Base-by-base conservation (phyloP, 2,329 filamentous ascomycete genomes). In the Huntiella omanensis region DNA sequence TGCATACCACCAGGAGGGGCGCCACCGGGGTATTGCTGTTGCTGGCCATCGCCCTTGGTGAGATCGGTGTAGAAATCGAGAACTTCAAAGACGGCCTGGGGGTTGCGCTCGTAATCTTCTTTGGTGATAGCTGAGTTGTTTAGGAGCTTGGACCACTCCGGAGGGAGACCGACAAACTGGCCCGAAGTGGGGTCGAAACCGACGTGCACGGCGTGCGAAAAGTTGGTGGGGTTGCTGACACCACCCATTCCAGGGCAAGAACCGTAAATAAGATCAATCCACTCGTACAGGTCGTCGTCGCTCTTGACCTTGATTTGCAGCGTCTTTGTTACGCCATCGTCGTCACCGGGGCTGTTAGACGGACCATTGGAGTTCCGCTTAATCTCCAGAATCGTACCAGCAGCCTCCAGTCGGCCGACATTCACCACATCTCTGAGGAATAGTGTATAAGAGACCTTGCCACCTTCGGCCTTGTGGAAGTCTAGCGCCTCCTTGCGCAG, bases 241-340 rank as follows among this genome's bases (percentile, higher is more conserved):
- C 91, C 91, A 51, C 91, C 87, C 85, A 96, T 94, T 52, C 85
- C 88, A 13, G 91, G 91, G 61, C 88, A 96, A 53, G 88, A 81
- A 55, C 88, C 86, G 60, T 96, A 96, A 54, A 98, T 92, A 60
- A 87, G 84, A 62, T 98, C 91, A 57, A 96, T 94, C 91, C 91
- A 98, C 56, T 93, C 86, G 62, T 98, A 98, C 46, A 98, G 77
- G 55, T 98, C 91, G 58, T 94, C 88, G 57, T 98, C 91, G 48
- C 79, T 82, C 64, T 95, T 93, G 55, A 96, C 86, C 59, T 83
- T 85, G 60, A 94, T 91, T 52, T 91, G 86, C 45, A 95, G 75
- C 3, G 84, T 83, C 60, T 83, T 85, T 49, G 80, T 82, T 6
- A 79, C 73, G 33, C 83, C 78, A 53, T 95, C 88, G 53, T 85